phyloP scores from a whole-genome alignment of 2,329 filamentous ascomycete genomes.

The Clonostachys rosea region DNA sequence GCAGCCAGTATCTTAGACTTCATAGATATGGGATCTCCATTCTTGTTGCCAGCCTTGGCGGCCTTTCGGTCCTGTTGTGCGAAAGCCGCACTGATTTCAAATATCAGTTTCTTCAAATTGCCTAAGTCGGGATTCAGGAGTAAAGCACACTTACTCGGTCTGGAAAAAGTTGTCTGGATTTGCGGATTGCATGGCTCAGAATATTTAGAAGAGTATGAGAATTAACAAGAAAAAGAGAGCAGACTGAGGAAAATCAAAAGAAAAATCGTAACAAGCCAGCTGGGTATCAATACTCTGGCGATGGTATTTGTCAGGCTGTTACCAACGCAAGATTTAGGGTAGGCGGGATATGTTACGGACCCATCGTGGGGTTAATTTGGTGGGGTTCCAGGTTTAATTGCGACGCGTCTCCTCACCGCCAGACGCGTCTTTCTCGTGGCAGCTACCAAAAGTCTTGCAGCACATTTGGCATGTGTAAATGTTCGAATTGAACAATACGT shows the following conservation, averaged over 20 bases:
- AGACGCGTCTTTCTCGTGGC: neutral
- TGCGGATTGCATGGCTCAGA: conserved; percentile 55
- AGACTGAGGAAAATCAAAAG: too few relatives aligned
- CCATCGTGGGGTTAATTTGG: too few relatives aligned
- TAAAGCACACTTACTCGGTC: conserved; percentile 62
- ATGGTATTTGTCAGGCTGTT: neutral
- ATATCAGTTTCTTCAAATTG: too few relatives aligned
- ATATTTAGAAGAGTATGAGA: too few relatives aligned
- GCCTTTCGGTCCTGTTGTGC: conserved; percentile 55
- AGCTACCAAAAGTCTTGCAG: too few relatives aligned
- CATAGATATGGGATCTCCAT: conserved; percentile 75
- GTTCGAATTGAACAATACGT: too few relatives aligned
- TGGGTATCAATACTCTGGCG: conserved; percentile 18
- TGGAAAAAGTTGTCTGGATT: conserved; percentile 87
- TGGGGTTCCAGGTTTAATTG: neutral
- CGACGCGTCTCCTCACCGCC: neutral
- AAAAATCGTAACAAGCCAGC: neutral
- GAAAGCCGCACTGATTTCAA: conserved; percentile 37
- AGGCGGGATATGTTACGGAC: neutral
- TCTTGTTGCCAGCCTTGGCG: conserved; percentile 68
- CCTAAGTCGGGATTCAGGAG: too few relatives aligned
- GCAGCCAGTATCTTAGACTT: conserved; percentile 84
- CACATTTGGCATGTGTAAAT: too few relatives aligned
- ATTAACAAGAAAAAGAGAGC: too few relatives aligned
- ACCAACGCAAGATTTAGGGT: neutral